These are phyloP conservation scores for Takashimella koratensis DNA, from an alignment of 1,284 basidiomycete species.

Conservation along the genomic window DNA sequence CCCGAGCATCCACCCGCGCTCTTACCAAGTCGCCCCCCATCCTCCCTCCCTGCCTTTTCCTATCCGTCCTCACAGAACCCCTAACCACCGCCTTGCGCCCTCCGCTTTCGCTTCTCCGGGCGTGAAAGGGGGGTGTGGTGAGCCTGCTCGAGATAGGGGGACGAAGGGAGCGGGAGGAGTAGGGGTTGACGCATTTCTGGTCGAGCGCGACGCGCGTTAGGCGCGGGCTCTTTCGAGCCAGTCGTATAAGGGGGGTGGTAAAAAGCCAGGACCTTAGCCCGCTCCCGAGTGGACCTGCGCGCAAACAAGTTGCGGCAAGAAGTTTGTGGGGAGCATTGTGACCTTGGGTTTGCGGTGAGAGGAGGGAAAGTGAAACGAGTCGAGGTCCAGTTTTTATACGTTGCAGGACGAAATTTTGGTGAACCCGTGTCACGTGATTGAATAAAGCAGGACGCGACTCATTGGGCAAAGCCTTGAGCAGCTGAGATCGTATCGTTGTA, in stretches of 20 bases:
- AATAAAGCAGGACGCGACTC: no score
- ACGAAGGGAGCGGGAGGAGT: neutral
- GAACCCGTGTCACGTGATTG: no score
- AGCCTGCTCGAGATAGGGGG: neutral
- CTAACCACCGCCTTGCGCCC: constrained; percentile 8
- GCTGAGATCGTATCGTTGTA: no score
- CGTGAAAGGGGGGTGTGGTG: neutral
- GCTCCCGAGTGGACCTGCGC: constrained; percentile 41
- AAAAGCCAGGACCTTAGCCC: constrained; percentile 53
- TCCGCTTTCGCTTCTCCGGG: constrained; percentile 17
- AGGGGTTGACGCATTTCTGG: constrained; percentile 47
- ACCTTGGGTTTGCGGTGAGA: constrained; percentile 42
- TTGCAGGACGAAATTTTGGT: no score
- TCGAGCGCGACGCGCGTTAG: constrained; percentile 45
- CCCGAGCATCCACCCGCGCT: constrained; percentile 34
- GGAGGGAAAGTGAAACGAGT: neutral
- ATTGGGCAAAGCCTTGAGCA: no score
- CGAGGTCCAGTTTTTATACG: no score
- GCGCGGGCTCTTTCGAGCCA: constrained; percentile 44
- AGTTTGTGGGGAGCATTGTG: constrained; percentile 49
- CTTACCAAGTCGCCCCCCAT: constrained; percentile 37
- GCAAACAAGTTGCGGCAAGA: neutral
- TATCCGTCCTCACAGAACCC: neutral
- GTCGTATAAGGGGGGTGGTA: constrained; percentile 38
- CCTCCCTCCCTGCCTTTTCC: constrained; percentile 4